phyloP scores from a whole-genome alignment of 768 basidiomycete species.

The Trametes gibbosa region DNA sequence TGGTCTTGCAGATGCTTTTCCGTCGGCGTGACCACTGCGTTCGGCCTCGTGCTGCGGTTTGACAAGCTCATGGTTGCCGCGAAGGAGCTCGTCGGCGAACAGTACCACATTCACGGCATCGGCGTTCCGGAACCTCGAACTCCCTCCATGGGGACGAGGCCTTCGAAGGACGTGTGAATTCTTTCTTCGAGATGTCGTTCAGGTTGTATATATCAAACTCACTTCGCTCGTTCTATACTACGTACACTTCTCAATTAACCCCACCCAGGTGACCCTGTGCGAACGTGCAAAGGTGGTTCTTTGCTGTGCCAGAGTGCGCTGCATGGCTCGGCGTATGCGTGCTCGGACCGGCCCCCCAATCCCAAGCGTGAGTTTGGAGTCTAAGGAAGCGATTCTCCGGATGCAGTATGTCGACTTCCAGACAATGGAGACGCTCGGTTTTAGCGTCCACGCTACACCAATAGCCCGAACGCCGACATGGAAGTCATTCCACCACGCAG shows the following conservation, averaged over 20 bases:
- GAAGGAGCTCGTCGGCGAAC: constrained; percentile 85
- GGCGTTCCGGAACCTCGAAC: constrained; percentile 30
- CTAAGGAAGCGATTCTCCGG: neutral
- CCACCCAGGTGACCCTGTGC: too few species aligned
- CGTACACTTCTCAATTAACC: neutral
- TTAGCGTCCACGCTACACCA: neutral
- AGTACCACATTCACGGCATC: constrained; percentile 78
- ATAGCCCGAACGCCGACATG: neutral
- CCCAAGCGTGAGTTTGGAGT: neutral
- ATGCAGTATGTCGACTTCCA: neutral
- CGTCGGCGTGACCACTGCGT: constrained; percentile 70
- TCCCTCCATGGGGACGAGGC: neutral
- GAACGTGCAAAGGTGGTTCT: too few species aligned
- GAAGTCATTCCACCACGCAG: neutral
- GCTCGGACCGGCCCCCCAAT: neutral
- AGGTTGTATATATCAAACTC: neutral
- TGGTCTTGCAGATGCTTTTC: constrained; percentile 53
- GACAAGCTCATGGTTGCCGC: constrained; percentile 78
- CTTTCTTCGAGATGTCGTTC: neutral
- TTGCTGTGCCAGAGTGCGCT: neutral
- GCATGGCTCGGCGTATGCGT: neutral
- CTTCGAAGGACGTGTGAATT: constrained; percentile 11
- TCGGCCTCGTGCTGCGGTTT: constrained; percentile 65
- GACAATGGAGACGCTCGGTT: neutral
- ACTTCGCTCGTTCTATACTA: neutral